phyloP scores from a whole-genome alignment of 352 stramenopile species.

The Phytophthora uliginosa region DNA sequence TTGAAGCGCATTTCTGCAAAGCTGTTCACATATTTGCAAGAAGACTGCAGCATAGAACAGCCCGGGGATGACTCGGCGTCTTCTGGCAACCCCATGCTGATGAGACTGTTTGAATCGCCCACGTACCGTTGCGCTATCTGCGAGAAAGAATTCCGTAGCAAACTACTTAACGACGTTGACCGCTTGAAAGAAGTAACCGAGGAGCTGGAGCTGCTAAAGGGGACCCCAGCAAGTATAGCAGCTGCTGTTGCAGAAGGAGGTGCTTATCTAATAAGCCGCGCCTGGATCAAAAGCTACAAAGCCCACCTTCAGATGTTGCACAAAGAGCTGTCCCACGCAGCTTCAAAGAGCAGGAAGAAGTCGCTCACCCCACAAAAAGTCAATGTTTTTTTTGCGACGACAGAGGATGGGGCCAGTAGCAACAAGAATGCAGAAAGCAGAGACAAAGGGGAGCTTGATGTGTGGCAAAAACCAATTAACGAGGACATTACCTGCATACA shows the following conservation, averaged over 20 bases:
- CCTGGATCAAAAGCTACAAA: constrained; percentile 85
- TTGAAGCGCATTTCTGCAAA: constrained; percentile 72
- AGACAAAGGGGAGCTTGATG: constrained; percentile 16
- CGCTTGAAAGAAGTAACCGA: constrained; percentile 56
- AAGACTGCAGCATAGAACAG: constrained; percentile 39
- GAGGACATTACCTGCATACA: constrained; percentile 81
- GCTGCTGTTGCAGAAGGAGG: constrained; percentile 35
- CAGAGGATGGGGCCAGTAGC: constrained; percentile 9
- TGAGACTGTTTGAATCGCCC: constrained; percentile 52
- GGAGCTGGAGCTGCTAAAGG: constrained; percentile 69
- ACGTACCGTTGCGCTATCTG: constrained; percentile 62
- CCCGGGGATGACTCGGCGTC: neutral
- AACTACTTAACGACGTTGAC: constrained; percentile 63
- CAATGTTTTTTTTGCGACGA: constrained; percentile 20
- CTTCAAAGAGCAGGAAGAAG: constrained; percentile 39
- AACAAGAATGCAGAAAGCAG: constrained; percentile 15
- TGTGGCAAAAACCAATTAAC: constrained; percentile 67
- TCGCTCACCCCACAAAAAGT: constrained; percentile 20
- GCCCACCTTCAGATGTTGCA: constrained; percentile 56
- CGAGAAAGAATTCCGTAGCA: constrained; percentile 58
- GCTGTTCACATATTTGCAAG: constrained; percentile 56
- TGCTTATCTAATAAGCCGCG: constrained; percentile 71
- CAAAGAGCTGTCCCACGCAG: constrained; percentile 49
- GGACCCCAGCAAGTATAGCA: constrained; percentile 26
- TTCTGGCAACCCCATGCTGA: neutral